Conservation (phyloP, 2,329 filamentous ascomycete genomes). For the Trichoderma gracile region DNA sequence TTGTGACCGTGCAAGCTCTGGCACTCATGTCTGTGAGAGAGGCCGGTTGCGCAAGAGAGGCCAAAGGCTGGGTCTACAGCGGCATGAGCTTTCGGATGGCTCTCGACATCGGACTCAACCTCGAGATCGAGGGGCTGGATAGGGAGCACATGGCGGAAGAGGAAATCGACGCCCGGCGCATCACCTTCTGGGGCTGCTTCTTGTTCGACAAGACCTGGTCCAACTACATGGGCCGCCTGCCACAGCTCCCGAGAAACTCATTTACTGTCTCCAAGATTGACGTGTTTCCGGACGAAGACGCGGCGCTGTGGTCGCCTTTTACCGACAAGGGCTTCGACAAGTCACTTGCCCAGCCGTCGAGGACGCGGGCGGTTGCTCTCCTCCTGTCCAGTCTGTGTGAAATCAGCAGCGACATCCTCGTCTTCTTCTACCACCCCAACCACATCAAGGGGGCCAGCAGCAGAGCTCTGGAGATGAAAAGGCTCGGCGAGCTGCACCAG, state of each 20-base stretch:
- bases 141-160: slow-evolving; percentile 67
- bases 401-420: slow-evolving; percentile 87
- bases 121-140: slow-evolving; percentile 71
- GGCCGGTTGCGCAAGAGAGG: slow-evolving; percentile 89
- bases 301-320: slow-evolving; percentile 83
- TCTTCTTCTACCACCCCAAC: slow-evolving; percentile 86
- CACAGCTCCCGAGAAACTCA: slow-evolving; percentile 77
- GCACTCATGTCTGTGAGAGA: slow-evolving; percentile 96
- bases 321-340: slow-evolving; percentile 78
- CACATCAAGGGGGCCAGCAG: slow-evolving; percentile 64
- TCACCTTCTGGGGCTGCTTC: slow-evolving; percentile 98
- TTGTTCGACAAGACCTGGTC: slow-evolving; percentile 99
- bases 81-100: slow-evolving; percentile 99
- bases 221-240: slow-evolving; percentile 89
- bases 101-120: slow-evolving; percentile 86
- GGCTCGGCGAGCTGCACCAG: slow-evolving; percentile 86
- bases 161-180: slow-evolving; percentile 82
- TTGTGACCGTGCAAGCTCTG: slow-evolving; percentile 90
- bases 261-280: slow-evolving; percentile 87
- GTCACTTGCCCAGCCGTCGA: slow-evolving; percentile 72
- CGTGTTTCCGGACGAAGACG: slow-evolving; percentile 86
- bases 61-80: slow-evolving; percentile 97
- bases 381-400: slow-evolving; percentile 85
- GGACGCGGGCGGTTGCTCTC: slow-evolving; percentile 78
- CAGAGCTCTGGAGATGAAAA: slow-evolving; percentile 85